Conservation (phyloP, 2,329 filamentous ascomycete species). For the Clarireedia paspali region DNA sequence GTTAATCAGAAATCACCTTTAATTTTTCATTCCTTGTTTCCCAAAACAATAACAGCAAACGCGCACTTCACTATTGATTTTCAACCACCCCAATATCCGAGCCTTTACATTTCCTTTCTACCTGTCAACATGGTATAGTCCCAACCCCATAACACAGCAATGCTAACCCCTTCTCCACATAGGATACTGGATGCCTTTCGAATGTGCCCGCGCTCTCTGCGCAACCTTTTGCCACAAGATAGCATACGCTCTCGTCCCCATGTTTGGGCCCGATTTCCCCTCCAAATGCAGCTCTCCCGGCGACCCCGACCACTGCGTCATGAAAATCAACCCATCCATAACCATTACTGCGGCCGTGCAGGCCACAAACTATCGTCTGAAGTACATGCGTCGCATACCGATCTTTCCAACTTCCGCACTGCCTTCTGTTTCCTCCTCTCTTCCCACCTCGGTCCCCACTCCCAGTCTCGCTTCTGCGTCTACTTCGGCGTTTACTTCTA, state of each 20-base stretch:
- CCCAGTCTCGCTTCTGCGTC: background rate
- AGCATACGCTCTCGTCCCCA: constrained; percentile 75
- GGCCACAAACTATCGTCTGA: constrained; percentile 36
- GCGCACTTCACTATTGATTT: background rate
- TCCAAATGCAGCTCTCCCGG: constrained; percentile 58
- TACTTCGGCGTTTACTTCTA: background rate
- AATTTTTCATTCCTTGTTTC: background rate
- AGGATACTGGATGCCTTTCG: constrained; percentile 97
- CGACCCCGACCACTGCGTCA: constrained; percentile 56
- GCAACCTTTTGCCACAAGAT: constrained; percentile 85
- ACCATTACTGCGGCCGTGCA: constrained; percentile 45
- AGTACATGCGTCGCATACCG: constrained; percentile 19
- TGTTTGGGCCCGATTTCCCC: constrained; percentile 82
- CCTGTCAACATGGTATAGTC: background rate
- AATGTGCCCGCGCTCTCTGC: constrained; percentile 78
- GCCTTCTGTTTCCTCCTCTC: constrained; percentile 6
- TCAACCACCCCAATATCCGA: too few species aligned
- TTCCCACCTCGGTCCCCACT: background rate
- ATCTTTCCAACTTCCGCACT: constrained; percentile 14
- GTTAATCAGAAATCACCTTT: background rate
- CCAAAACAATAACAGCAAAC: background rate
- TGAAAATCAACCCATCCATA: constrained; percentile 55
- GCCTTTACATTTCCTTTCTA: background rate
- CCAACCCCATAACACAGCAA: too few species aligned
- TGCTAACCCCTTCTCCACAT: background rate